Percentiles rank a stretch among this genome's conserved stretches.
Conservation (phyloP, 768 basidiomycete genomes). For the Suillus cothurnatus region DNA sequence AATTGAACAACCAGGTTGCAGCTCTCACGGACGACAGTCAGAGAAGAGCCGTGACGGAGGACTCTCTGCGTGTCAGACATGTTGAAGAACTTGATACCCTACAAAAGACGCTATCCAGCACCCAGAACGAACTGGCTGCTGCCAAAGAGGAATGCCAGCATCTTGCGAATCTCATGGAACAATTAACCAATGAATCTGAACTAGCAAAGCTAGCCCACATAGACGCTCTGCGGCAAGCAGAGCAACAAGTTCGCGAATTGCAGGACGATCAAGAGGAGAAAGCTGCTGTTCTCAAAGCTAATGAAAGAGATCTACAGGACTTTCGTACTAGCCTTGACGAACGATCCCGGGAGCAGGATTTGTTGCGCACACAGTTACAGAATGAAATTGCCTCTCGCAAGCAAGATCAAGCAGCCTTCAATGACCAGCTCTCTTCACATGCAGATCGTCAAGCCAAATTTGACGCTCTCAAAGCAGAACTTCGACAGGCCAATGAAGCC, state of each 20-base stretch:
- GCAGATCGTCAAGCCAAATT: constrained; percentile 31
- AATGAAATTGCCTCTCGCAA: constrained; percentile 38
- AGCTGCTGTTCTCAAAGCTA: constrained; percentile 34
- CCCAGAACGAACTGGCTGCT: constrained; percentile 22
- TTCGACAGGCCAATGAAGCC: constrained; percentile 39
- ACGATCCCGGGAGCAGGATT: constrained; percentile 34
- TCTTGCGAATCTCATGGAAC: constrained; percentile 29
- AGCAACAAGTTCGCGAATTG: constrained; percentile 24
- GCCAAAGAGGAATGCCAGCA: constrained; percentile 26
- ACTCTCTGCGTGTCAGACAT: constrained; percentile 8
- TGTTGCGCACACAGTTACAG: constrained; percentile 41
- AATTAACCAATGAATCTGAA: constrained; percentile 26
- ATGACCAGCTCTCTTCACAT: constrained; percentile 28
- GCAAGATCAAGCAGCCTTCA: constrained; percentile 32
- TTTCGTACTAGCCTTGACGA: constrained; percentile 43
- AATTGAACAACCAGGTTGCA: constrained; percentile 32
- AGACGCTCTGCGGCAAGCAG: constrained; percentile 26
- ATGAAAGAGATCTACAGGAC: constrained; percentile 32
- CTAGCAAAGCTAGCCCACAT: constrained; percentile 33
- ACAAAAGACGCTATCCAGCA: constrained; percentile 27
- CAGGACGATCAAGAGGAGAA: constrained; percentile 28
- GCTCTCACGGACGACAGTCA: constrained; percentile 18
- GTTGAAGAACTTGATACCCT: constrained; percentile 23
- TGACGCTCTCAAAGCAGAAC: constrained; percentile 35
- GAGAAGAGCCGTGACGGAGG: constrained; percentile 15